A percentile compares a stretch with the other conserved stretches of the same genome.
phyloP scores from a whole-genome alignment of 2,329 filamentous ascomycete genomes.

The Metarhizium robertsii region DNA sequence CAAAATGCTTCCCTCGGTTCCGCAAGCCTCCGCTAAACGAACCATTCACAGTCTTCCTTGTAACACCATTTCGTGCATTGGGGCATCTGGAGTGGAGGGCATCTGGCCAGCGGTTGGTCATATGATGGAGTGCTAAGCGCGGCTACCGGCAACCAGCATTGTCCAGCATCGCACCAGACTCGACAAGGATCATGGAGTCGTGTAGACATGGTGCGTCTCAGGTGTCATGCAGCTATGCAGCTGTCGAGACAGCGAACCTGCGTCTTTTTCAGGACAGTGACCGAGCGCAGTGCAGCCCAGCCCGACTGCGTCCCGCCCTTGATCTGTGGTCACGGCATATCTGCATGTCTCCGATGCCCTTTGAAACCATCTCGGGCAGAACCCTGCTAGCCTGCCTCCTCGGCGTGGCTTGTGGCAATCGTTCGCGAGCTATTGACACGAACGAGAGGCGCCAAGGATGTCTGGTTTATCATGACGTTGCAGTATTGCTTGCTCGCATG shows the following conservation, averaged over 20 bases:
- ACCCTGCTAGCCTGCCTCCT: no score
- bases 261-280: neutral
- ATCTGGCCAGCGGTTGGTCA: no score
- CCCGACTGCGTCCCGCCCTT: neutral
- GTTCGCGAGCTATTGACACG: no score
- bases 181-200: neutral
- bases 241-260: no score
- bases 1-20: no score
- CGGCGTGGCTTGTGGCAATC: no score
- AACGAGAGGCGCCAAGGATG: no score
- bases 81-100: neutral
- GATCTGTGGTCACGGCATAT: neutral
- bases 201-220: neutral
- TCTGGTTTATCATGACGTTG: no score
- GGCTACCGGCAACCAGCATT: neutral
- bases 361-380: neutral
- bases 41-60: neutral
- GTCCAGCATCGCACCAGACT: neutral
- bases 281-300: neutral
- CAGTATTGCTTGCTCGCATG: no score
- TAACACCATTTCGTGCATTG: neutral
- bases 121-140: neutral
- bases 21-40: neutral
- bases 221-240: neutral
- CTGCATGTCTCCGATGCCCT: slow-evolving; percentile 1